Base-by-base conservation (phyloP, 345 rosid genomes). In the Eucalyptus cloeziana region DNA sequence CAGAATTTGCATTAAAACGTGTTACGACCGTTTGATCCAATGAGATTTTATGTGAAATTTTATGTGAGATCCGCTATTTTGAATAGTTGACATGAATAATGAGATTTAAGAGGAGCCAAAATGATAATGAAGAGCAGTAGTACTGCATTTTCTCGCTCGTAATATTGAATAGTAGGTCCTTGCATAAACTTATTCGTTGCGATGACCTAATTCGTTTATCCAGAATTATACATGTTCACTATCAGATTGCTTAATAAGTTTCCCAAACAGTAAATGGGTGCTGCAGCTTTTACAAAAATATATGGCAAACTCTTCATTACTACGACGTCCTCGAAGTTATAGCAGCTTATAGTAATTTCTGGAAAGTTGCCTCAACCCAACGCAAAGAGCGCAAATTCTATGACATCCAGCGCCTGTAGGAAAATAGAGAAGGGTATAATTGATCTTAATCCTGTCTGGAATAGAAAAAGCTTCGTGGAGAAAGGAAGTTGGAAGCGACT, bases 151-250 rank as follows among this genome's bases (percentile, higher is more conserved):
- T 40, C 85, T 76, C 27, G 1, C 27, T 71, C 0, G 7, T 71
- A 4, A 9, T 9, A 2, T 2, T 2, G 27, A 1, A 19, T 10
- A 1, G 5, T 2, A 71, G 83, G 45, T 37, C 14, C 14, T 10
- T 21, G 27, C 14, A 19, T 19, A 3, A 37, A 71, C 8, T 33
- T 71, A 71, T 37, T 37, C 6, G 83, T 71, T 13, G 1, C 13
- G 45, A 71, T 1, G 45, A 37, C 27, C 81, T 2, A 19, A 37
- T 71, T 71, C 14, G 14, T 71, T 71, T 33, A 71, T 33, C 45
- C 25, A 24, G 25, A 0, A 5, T 13, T 16, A 71, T 33, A 33
- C 44, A 19, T 33, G 1, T 71, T 31, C 13, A 10, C 81, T 33
- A 33, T 33, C 22, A 71, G 25, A 71, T 71, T 33, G 45, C 81